phyloP scores from a whole-genome alignment of 352 stramenopile species.

The Pythium insidiosum region DNA sequence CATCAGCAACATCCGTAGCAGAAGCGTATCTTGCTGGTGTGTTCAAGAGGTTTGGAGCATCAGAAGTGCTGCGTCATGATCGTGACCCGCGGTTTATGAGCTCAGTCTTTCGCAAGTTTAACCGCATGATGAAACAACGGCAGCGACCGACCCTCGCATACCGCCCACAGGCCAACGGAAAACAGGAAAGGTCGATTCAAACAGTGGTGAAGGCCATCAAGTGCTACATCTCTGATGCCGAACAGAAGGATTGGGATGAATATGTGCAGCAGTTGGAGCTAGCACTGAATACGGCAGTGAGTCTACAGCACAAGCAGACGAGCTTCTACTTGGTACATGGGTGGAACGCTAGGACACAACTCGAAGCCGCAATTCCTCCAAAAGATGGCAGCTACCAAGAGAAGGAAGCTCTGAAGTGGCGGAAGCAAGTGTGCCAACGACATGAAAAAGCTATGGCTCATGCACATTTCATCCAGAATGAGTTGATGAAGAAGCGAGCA shows the following conservation, averaged over 20 bases:
- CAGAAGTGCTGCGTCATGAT: slow-evolving; percentile 13
- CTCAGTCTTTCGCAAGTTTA: slow-evolving; percentile 12
- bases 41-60: slow-evolving; percentile 8
- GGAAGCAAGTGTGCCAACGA: neutral
- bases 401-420: neutral
- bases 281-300: slow-evolving; percentile 6
- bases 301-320: neutral
- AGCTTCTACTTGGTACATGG: slow-evolving; percentile 1
- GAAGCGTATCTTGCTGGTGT: too few species aligned
- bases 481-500: neutral
- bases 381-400: neutral
- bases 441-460: neutral
- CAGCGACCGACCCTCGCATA: slow-evolving; percentile 9
- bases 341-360: neutral
- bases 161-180: slow-evolving; percentile 13
- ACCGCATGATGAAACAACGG: slow-evolving; percentile 3
- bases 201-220: slow-evolving; percentile 5
- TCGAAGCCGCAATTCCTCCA: neutral
- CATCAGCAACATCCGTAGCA: too few species aligned
- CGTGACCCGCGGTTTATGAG: slow-evolving; percentile 19
- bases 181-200: slow-evolving; percentile 13
- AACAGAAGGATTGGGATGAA: slow-evolving; percentile 16
- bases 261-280: slow-evolving; percentile 13
- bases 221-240: slow-evolving; percentile 12
- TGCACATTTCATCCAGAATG: neutral